Evolutionary conservation across 352 stramenopile species (phyloP), one percentile per base, ranked within the genome.

Genomic region (Aphanomyces astaci): DNA sequence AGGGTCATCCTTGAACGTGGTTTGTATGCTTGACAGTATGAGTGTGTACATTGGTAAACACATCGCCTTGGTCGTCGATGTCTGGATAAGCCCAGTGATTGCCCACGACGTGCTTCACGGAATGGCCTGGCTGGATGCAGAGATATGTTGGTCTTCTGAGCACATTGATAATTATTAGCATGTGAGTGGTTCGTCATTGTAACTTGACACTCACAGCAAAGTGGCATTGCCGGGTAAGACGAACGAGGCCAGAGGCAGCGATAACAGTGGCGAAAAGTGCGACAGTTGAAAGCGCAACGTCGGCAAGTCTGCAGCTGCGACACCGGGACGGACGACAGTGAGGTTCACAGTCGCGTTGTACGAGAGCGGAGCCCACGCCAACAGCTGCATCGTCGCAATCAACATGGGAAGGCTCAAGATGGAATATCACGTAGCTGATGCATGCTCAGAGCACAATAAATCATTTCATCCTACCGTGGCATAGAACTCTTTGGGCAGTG

Each of bases 401-500:
- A n/a, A n/a, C n/a, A n/a, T n/a, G n/a, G n/a, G n/a, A n/a, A n/a
- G n/a, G n/a, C n/a, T n/a, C n/a, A n/a, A n/a, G n/a, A n/a, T n/a
- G n/a, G n/a, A n/a, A n/a, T n/a, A n/a, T n/a, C n/a, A n/a, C n/a
- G n/a, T n/a, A n/a, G n/a, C n/a, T n/a, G n/a, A n/a, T n/a, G n/a
- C n/a, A n/a, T n/a, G n/a, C n/a, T n/a, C n/a, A n/a, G n/a, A n/a
- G n/a, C n/a, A n/a, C n/a, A n/a, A n/a, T n/a, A n/a, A n/a, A n/a
- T n/a, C n/a, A n/a, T n/a, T n/a, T n/a, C n/a, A n/a, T n/a, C 31
- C 0, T 33, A 68, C 62, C 46, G 62, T 40, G 31, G 13, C 17
- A 33, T 68, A 68, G 24, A 68, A 68, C 22, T 68, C 62, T 24
- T 59, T 57, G n/a, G 62, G 62, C 43, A 68, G 49, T 13, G 49